phyloP scores from a whole-genome alignment of 2,329 filamentous ascomycete genomes.

The Sporothrix euskadiensis region DNA sequence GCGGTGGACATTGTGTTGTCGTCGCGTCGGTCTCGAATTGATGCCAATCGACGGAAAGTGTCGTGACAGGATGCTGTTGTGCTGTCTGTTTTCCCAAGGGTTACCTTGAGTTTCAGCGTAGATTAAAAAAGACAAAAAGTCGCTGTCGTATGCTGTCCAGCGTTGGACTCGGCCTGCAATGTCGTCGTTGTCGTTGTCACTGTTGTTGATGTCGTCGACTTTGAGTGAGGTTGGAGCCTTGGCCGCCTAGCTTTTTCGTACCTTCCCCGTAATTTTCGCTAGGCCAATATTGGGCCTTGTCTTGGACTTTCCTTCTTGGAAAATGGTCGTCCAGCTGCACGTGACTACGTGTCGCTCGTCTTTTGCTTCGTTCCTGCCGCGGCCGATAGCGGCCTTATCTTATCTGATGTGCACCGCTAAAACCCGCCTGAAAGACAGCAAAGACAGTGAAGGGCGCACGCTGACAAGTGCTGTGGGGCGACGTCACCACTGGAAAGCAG shows the following conservation, averaged over 20 bases:
- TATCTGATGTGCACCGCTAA: constrained; percentile 13
- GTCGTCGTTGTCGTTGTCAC: neutral
- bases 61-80: neutral
- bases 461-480: constrained; percentile 21
- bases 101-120: neutral
- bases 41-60: neutral
- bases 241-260: constrained; percentile 11
- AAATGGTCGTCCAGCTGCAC: neutral
- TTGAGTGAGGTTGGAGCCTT: constrained; percentile 1
- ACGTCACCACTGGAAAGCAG: constrained; percentile 24
- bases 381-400: constrained; percentile 26
- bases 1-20: constrained; percentile 37
- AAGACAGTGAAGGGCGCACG: neutral
- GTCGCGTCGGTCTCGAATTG: neutral
- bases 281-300: neutral
- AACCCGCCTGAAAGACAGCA: neutral
- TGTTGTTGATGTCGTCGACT: neutral
- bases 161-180: neutral
- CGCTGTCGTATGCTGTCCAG: neutral
- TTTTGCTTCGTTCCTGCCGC: neutral
- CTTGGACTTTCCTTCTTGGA: neutral
- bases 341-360: constrained; percentile 23
- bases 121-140: neutral
- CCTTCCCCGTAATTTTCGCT: constrained; percentile 10
- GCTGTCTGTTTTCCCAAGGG: neutral